Evolutionary conservation across 2,329 filamentous ascomycete species (phyloP), one percentile per base, ranked within the genome.

Genomic region (Colletotrichum sp.): DNA sequence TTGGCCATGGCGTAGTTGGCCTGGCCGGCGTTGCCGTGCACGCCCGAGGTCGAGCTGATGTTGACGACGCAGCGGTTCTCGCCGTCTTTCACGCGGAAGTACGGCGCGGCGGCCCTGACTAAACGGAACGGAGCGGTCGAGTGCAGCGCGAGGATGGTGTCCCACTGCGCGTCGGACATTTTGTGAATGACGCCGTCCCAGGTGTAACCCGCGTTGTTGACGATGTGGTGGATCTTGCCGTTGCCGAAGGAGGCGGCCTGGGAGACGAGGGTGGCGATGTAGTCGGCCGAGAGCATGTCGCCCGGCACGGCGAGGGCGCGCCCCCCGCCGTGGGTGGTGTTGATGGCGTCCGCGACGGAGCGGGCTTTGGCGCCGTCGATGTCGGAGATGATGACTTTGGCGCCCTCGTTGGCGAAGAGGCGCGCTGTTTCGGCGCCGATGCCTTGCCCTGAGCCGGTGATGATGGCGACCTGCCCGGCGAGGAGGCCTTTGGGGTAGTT

Each of bases 171-270:
- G 88, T 98, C 95, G 18, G 93, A 94, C 89, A 95, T 96, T 89
- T 97, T 98, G 89, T 98, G 70, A 79, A 98, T 95, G 52, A 98
- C 95, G 8, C 94, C 96, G 84, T 98, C 96, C 95, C 95, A 98
- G 1, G 96, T 98, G 86, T 95, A 98, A 57, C 95, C 95, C 1
- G 95, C 96, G 83, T 98, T 98, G 86, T 98, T 98, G 76, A 98
- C 94, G 72, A 98, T 93, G 83, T 97, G 94, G 84, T 98, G 94
- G 78, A 98, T 96, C 88, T 98, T 98, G 81, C 95, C 95, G 78
- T 90, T 88, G 75, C 96, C 96, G 82, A 98, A 98, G 64, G 93
- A 93, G 2, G 95, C 95, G 0, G 95, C 90, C 81, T 92, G 91
- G 82, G 92, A 88, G 30, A 98, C 92, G n/a, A 98, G 90, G 12